phyloP scores from a whole-genome alignment of 257 asterid species.

The Scutellaria minor region DNA sequence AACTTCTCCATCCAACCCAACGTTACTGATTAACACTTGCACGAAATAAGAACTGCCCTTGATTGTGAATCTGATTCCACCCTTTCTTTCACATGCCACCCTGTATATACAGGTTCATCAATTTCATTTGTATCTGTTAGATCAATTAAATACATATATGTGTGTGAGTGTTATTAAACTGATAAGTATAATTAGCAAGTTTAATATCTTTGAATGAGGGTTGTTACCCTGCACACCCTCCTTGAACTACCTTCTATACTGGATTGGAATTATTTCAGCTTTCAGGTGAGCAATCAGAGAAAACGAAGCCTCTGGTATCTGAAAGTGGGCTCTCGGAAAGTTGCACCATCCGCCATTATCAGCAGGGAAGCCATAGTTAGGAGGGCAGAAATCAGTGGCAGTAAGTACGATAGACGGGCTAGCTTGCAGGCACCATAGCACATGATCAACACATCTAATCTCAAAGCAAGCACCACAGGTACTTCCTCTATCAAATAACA shows the following conservation, averaged over 20 bases:
- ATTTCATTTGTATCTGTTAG: background rate
- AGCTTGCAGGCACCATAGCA: constrained; percentile 29
- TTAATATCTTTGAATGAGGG: background rate
- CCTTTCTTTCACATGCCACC: constrained; percentile 67
- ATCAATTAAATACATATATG: background rate
- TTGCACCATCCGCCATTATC: constrained; percentile 47
- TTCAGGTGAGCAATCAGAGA: constrained; percentile 35
- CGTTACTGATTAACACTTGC: constrained; percentile 63
- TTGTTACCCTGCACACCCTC: no score
- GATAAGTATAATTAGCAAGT: background rate
- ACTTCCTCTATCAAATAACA: constrained; percentile 43
- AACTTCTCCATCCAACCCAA: constrained; percentile 68
- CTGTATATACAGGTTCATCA: constrained; percentile 36
- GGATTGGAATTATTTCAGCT: constrained; percentile 33
- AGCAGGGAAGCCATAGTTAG: constrained; percentile 42
- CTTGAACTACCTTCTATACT: constrained; percentile 38
- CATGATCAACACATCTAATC: constrained; percentile 36
- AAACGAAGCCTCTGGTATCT: constrained; percentile 33
- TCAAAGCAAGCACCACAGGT: constrained; percentile 47
- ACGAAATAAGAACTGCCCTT: constrained; percentile 52
- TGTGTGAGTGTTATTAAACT: background rate
- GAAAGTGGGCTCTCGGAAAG: constrained; percentile 45
- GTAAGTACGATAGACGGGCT: constrained; percentile 36
- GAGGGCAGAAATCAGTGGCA: constrained; percentile 44
- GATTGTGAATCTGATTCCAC: constrained; percentile 60